Evolutionary conservation across 2,329 filamentous ascomycete species (phyloP), one percentile per base, ranked within the genome.

Genomic region (Graphilbum fragrans): DNA sequence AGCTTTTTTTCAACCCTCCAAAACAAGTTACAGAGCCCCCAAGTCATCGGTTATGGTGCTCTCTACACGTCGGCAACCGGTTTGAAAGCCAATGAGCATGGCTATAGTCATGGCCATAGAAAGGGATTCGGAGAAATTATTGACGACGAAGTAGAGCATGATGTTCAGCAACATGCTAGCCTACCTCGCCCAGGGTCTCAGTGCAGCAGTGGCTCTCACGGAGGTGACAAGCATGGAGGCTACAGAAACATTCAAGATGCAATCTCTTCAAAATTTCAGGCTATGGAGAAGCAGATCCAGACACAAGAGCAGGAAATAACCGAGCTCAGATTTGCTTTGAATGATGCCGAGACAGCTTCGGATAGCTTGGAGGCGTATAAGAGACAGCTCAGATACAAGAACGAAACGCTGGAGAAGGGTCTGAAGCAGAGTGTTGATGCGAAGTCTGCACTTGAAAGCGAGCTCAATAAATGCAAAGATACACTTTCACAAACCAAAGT

Each of bases 401-500:
- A 35, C 2, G 43, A 49, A 1, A 38, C 39, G 9, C 41, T 47
- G 38, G 59, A 38, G 43, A 49, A 4, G 27, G 55, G 63, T 22
- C 45, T 64, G 2, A 44, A 50, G 4, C 44, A 50, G 1, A 51
- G 59, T 2, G 53, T 53, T 5, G 45, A 50, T 2, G 49, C 55
- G 9, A 32, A 61, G 3, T 41, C 44, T 7, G 52, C 49, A 18
- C 44, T 65, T 2, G 51, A 61, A 37, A 58, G 60, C 12, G 10
- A 69, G 59, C 51, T 59, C 35, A 53, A 52, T 6, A 49, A 49
- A 1, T 63, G 58, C 44, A 61, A 54, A 41, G 47, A 51, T 3
- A 62, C 61, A 16, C 50, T 74, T n/a, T 68, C 70, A 41, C 55
- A 63, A 37, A 63, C 64, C 2, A 63, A 66, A 9, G 45, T 49